Evolutionary conservation across 805 yeast species (phyloP).

Genomic region (Brettanomyces custersianus): DNA sequence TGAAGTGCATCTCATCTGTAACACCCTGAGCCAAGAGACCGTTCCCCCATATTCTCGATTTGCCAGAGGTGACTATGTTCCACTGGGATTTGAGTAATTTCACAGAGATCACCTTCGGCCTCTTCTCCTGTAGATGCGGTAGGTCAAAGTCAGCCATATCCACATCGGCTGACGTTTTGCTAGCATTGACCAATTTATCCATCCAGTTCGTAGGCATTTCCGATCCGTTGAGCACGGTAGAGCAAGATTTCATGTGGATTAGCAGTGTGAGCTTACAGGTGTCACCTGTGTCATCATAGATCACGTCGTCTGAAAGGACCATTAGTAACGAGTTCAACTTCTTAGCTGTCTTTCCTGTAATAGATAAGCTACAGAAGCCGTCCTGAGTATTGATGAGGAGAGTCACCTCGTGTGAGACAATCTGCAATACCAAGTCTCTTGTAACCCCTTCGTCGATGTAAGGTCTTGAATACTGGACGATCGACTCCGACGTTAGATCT

Average conservation of each 20-base stretch:
- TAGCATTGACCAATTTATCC: conserved; percentile 6
- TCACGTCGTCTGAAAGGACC: conserved; percentile 15
- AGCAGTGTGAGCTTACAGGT: conserved; percentile 15
- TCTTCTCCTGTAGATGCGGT: neutral
- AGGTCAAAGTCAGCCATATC: neutral
- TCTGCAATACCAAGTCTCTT: conserved; percentile 35
- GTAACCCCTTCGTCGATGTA: conserved; percentile 27
- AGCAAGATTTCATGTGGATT: conserved; percentile 12
- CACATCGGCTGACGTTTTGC: too few relatives aligned
- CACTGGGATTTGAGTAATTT: conserved; percentile 35
- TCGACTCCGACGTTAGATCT: conserved; percentile 9
- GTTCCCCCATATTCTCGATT: conserved; percentile 17
- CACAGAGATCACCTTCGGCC: conserved; percentile 29
- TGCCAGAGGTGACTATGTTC: conserved; percentile 21
- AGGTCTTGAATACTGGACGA: conserved; percentile 36
- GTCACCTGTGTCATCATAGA: conserved; percentile 16
- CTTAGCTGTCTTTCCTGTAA: conserved; percentile 19
- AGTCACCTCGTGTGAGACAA: conserved; percentile 23
- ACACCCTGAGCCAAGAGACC: conserved; percentile 21
- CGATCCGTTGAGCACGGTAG: conserved; percentile 18
- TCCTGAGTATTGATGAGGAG: conserved; percentile 26
- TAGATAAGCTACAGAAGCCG: conserved; percentile 16
- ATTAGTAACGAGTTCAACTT: conserved; percentile 14
- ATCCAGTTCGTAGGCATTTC: conserved; percentile 24
- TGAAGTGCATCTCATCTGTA: conserved; percentile 16